phyloP scores from a whole-genome alignment of 148 eudicot genomes.

The Camellia lanceoleosa region DNA sequence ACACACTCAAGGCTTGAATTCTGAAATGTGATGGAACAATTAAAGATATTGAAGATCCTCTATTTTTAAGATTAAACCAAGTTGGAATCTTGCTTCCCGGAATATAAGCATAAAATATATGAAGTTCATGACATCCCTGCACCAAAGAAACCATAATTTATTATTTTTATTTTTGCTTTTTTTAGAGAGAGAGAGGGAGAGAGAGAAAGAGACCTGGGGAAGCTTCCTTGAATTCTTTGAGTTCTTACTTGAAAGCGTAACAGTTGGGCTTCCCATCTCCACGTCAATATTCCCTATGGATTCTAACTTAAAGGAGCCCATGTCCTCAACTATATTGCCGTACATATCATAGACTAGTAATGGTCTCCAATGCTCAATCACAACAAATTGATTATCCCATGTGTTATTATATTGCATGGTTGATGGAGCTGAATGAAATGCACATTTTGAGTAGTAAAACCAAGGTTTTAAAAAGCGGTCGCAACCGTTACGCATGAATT shows the following conservation, averaged over 20 bases:
- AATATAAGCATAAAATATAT: background rate
- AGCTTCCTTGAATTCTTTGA: background rate
- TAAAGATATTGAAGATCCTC: background rate
- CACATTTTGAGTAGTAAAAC: too few species aligned
- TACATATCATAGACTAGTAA: background rate
- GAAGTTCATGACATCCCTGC: background rate
- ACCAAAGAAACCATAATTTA: background rate
- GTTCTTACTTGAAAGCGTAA: too few species aligned
- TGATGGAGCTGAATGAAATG: too few species aligned
- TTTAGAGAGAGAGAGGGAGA: background rate
- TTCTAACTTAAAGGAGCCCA: background rate
- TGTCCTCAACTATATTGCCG: background rate
- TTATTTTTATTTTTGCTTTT: too few species aligned
- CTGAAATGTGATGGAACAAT: background rate
- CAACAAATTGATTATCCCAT: too few species aligned
- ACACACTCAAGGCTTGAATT: background rate
- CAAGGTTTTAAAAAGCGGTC: too few species aligned
- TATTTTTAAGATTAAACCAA: background rate
- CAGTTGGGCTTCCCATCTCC: background rate
- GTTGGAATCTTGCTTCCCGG: background rate
- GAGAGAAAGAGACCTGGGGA: conserved; percentile 11
- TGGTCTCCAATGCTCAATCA: too few species aligned
- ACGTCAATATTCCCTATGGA: background rate
- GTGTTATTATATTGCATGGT: too few species aligned
- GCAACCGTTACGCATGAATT: too few species aligned